Base-by-base conservation (phyloP, 306 rosid genomes). In the Quercus bicolor region DNA sequence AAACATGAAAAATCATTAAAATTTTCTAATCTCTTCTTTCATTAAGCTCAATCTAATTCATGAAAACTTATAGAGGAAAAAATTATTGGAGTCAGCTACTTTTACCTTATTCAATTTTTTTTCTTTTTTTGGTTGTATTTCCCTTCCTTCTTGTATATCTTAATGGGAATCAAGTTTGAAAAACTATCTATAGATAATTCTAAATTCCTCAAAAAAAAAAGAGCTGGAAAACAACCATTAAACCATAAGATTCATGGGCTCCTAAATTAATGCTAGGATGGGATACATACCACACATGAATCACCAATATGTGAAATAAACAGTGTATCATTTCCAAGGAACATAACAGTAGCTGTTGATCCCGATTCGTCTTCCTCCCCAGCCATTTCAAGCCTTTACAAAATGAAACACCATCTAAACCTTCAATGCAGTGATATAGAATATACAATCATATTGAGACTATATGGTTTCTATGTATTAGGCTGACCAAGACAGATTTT, bases 231-330 rank as follows among this genome's bases (percentile, higher is more conserved):
- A 70, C 28, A 78, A 33, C 64, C 48, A 33, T 57, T n/a, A 69
- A 75, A 33, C 64, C 48, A 33, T 57, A 23, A 72, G 56, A 75
- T 69, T 56, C 68, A 34, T 33, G 75, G 33, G 61, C 52, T 65
- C 51, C 14, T 59, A 52, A 62, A 54, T 73, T 43, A 75, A 78
- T 76, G 61, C 13, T 26, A 60, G 55, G n/a, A 48, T 29, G 43
- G 55, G 55, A 76, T 40, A 69, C 93, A 55, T 88, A 96, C 99
- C 92, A 80, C 97, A 70, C 91, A 89, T 16, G 99, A 96, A 77
- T 96, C 98, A 9, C 99, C 99, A 68, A 90, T 66, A 73, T 96
- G 99, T 24, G 99, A 91, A 87, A 96, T 76, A 75, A 91, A 87
- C 76, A 96, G 77, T 77, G 51, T 77, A 72, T 93, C 88, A 5